These are phyloP conservation scores for Globisporangium splendens DNA, from an alignment of 352 stramenopile species.

Conservation along the genomic window DNA sequence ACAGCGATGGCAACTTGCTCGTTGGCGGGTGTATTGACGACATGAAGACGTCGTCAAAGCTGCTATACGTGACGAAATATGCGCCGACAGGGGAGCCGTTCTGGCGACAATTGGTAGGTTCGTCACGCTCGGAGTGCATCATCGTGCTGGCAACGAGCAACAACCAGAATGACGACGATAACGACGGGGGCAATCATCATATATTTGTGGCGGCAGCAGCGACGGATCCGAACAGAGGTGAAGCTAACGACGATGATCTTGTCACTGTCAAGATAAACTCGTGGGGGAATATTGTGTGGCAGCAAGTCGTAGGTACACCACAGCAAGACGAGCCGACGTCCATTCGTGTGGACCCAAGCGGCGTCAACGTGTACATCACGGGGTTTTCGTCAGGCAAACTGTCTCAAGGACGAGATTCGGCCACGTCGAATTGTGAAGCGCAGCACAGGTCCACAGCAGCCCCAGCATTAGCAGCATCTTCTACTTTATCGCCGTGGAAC, in stretches of 20 bases:
- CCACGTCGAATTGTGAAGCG: constrained; percentile 1
- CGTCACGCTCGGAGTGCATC: neutral
- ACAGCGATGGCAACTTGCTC: constrained; percentile 1
- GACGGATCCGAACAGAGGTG: no score
- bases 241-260: neutral
- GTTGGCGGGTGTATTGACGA: constrained; percentile 2
- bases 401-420: constrained; percentile 1
- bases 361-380: constrained; percentile 3
- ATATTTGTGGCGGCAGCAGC: no score
- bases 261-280: constrained; percentile 6
- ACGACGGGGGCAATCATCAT: neutral
- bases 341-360: neutral
- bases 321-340: constrained; percentile 4
- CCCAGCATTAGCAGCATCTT: no score
- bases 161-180: constrained; percentile 5
- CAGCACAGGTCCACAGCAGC: neutral
- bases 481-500: neutral
- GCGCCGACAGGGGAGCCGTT: constrained; percentile 7
- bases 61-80: constrained; percentile 14
- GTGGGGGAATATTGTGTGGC: constrained; percentile 1
- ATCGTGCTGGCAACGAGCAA: neutral
- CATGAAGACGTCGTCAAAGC: neutral
- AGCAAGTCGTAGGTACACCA: neutral
- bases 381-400: constrained; percentile 7
- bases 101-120: constrained; percentile 2